Evolutionary conservation across 2,329 filamentous ascomycete genomes (phyloP), one percentile per base, ranked within the genome.

Genomic region (Paecilomyces variotii): DNA sequence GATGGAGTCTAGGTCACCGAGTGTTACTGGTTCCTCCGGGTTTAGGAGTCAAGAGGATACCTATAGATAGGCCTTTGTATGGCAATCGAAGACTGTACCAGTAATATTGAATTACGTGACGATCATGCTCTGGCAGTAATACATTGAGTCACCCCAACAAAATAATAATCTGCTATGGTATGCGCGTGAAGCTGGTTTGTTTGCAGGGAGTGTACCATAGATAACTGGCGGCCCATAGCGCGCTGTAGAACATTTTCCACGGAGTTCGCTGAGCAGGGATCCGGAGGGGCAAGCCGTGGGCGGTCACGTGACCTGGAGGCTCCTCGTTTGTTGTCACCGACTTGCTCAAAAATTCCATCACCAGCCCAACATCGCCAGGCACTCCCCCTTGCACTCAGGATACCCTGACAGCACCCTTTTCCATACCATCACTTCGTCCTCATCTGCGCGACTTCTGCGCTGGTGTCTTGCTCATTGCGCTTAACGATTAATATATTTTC

Each of bases 301-400:
- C 1, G n/a, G n/a, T 62, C 63, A 64, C 63, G 63, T 64, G 63
- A 62, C 55, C 14, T 2, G 1, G 39, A 35, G 2, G n/a, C 24
- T 52, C 56, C 55, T 57, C 54, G 59, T 61, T 63, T 63, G 59
- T 60, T 57, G 61, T 63, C 63, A 63, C 61, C 61, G 62, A 59
- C 62, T 58, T 56, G 30, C 56, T 54, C 67, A 69, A 69, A 68
- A 70, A 67, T 69, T 69, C 68, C 65, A 70, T 74, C 70, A 64
- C 62, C 66, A 66, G 59, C 50, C 56, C 57, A 39, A 51, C 56
- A 57, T 57, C 59, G 61, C 57, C 58, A 50, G 52, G 52, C 52
- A 60, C 60, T 63, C 61, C 58, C 61, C 63, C 63, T 66, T 60
- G 62, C 58, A 61, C 60, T 64, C 64, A 64, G 61, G 62, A 61